Conservation (phyloP, 148 eudicot genomes). For the Oxyria digyna region DNA sequence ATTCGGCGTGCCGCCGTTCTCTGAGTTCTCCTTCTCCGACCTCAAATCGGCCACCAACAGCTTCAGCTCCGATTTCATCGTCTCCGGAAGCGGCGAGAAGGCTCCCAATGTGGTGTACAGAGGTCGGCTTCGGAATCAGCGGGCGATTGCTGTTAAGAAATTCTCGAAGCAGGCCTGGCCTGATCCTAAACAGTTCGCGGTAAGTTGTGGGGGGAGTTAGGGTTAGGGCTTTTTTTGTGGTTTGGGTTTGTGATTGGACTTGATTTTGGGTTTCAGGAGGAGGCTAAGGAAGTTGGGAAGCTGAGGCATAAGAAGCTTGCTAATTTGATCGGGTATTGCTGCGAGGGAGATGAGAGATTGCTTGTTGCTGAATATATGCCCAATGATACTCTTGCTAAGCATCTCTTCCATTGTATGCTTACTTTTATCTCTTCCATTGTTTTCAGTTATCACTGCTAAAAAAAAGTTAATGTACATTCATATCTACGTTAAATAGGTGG, state of each 20-base stretch:
- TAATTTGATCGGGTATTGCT: slow-evolving; percentile 90
- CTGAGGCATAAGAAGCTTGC: slow-evolving; percentile 78
- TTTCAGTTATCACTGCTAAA: neutral
- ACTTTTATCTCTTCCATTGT: neutral
- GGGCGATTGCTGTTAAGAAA: slow-evolving; percentile 77
- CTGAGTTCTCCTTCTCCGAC: slow-evolving; percentile 51
- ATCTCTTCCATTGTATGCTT: slow-evolving; percentile 82
- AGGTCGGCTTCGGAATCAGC: slow-evolving; percentile 51
- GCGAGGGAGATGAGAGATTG: slow-evolving; percentile 93
- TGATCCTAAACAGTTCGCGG: slow-evolving; percentile 86
- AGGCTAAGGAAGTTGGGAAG: slow-evolving; percentile 88
- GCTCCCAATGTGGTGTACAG: slow-evolving; percentile 72
- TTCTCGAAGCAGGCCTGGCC: slow-evolving; percentile 92
- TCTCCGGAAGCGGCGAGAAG: slow-evolving; percentile 77
- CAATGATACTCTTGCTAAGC: slow-evolving; percentile 89
- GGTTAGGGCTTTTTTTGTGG: neutral
- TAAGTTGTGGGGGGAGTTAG: slow-evolving; percentile 10
- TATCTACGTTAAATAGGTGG: neutral
- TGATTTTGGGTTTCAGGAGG: slow-evolving; percentile 46
- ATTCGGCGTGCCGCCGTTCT: slow-evolving; percentile 21
- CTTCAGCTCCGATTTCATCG: slow-evolving; percentile 61
- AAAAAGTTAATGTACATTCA: too few relatives aligned
- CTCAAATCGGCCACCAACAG: slow-evolving; percentile 56
- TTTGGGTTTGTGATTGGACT: slow-evolving; percentile 7
- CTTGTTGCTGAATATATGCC: slow-evolving; percentile 98